Evolutionary conservation across 1,139 yeast species (phyloP), one percentile per base, ranked within the genome.

Genomic region (Candida frijolesensis): DNA sequence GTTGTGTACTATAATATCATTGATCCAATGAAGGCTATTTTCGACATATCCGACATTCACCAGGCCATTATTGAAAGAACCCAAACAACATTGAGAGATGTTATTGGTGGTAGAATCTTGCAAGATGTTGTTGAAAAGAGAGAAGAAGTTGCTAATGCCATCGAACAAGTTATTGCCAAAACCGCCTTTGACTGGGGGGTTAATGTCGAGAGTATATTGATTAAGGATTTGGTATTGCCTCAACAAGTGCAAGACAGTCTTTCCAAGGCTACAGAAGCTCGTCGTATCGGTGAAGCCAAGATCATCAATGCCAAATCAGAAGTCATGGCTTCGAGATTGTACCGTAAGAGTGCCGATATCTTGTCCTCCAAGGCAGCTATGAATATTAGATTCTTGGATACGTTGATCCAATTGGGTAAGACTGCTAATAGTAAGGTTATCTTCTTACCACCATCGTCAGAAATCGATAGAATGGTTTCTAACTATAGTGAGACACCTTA

Each of bases 271-370:
- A 89, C 91, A 35, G 89, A 85, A 72, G 86, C 89, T 37, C 83
- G 82, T 70, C 76, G 92, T 67, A 83, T 85, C 54, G 91, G 91
- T 70, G 92, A 86, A 66, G 81, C 87, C 63, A 86, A 85, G 74
- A 85, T 86, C 61, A 85, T 86, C 62, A 83, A 84, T 56, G 91
- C 91, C 37, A 80, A 80, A 64, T 90, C 90, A 18, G 91, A 86
- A 68, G 90, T 85, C 49, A 91, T 86, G 66, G 75, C 84, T 62
- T 90, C 91, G 51, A 85, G 84, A 65, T 77, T 85, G 59, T 85
- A 86, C 90, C 78, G 92, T 71, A 83, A 84, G 67, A 90, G 91
- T 29, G 89, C 91, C 46, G 90, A 86, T 65, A 85, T 86, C 51
- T 76, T 86, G 62, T 87, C 89, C 34, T 83, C 89, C 41, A 84